A percentile compares a stretch with the other conserved stretches of the same genome.
Conservation (phyloP, 164 flowering plant genomes). For the Echeveria elegans region DNA sequence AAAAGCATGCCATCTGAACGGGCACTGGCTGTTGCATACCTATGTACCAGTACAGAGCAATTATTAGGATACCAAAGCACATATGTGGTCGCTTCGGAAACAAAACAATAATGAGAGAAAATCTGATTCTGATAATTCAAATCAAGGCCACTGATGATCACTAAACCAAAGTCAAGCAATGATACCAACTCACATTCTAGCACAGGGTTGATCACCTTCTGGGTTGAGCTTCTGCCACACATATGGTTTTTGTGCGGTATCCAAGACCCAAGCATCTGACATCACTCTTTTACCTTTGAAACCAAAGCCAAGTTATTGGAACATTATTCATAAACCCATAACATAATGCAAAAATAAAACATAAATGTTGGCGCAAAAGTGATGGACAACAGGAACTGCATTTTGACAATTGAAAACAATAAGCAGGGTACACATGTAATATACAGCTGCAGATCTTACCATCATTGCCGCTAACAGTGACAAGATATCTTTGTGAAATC, state of each 20-base stretch:
- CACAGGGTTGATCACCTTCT: conserved; percentile 88
- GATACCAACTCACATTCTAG: conserved; percentile 68
- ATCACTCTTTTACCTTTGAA: conserved; percentile 81
- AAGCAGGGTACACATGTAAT: no score
- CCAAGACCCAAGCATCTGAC: conserved; percentile 92
- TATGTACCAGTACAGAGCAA: conserved; percentile 18
- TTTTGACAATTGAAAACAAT: no score
- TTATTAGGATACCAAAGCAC: not conserved
- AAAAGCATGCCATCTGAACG: conserved; percentile 98
- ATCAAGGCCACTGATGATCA: no score
- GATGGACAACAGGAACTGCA: no score
- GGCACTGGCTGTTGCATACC: conserved; percentile 99
- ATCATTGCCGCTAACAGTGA: conserved; percentile 82
- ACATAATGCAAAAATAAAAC: not conserved
- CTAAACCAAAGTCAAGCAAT: no score
- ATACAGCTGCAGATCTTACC: conserved; percentile 35
- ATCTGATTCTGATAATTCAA: no score
- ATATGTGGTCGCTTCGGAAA: no score
- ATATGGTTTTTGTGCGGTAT: conserved; percentile 94
- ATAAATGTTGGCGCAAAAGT: no score
- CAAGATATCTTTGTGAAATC: conserved; percentile 81
- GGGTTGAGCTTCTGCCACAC: conserved; percentile 82
- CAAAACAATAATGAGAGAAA: no score
- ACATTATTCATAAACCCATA: not conserved
- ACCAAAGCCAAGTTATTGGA: not conserved